Base-by-base conservation (phyloP, 495 filamentous ascomycete species). In the Penicillium goetzii region DNA sequence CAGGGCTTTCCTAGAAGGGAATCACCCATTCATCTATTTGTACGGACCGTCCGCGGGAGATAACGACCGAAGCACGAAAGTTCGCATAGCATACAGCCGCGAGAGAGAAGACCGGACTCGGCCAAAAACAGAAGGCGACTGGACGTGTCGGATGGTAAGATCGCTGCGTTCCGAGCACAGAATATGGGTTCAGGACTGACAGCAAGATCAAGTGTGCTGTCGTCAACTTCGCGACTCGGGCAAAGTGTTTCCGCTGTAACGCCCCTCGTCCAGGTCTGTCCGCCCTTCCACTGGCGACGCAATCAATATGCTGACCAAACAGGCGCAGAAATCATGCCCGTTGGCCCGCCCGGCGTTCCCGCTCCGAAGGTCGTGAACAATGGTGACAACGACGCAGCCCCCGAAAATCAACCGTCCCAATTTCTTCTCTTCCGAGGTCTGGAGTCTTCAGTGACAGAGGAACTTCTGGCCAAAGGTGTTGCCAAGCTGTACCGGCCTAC, bases 321-420 rank as follows among this genome's bases (percentile, higher is more conserved):
- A 19, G 34, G n/a, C 0, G 1, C 40, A 75, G 70, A 71, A 63
- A 50, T 68, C 8, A 65, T 66, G n/a, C 66, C 68, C 15, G 38
- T 65, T 14, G 66, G 71, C 8, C 71, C 71, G n/a, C 74, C 71
- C 40, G 77, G 76, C 25, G 67, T 76, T 55, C 71, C 78, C 26
- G 61, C 72, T 36, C 70, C 70, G 1, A 78, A 72, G 49, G 69
- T 83, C 26, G 80, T 78, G 19, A 90, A 89, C 61, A 90, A 83
- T 57, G 92, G 92, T 23, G 89, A 93, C 68, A 92, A 90, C 45
- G 93, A 96, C 74, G 90, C 87, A 49, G 89, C 90, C 9, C 84
- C 89, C 5, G 88, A 94, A 47, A 84, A 85, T 51, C 84, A 84
- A 5, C 86, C 91, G 1, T 94, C 91, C 2, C 92, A 95, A 56